Evolutionary conservation across 768 basidiomycete genomes (phyloP), one percentile per base, ranked within the genome.

Genomic region (Coprinopsis marcescibilis): DNA sequence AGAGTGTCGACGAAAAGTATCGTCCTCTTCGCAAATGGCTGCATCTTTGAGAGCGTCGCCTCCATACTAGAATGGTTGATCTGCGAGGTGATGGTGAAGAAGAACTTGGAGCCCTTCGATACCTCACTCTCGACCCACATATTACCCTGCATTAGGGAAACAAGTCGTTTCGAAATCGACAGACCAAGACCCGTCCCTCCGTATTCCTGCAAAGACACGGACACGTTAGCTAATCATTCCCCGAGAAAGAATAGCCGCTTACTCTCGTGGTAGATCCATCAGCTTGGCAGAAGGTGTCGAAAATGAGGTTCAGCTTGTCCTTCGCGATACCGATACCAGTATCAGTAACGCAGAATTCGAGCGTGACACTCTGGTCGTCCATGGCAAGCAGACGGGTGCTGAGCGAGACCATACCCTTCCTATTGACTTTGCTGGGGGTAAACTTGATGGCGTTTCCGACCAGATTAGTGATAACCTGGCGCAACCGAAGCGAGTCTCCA

Each of bases 51-150:
- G 23, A 85, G 69, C 20, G 82, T 85, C 49, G 69, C 72, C 44
- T 93, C 91, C 61, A 87, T 73, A 10, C 83, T 75, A 55, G 80
- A 78, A 46, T 81, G 79, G 54, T 81, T 83, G 57, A 90, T 83
- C 65, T 86, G 85, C 20, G 85, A 91, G 4, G 83, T 84, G 68
- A 94, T 91, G 21, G 92, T 94, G 73, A 98, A 98, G 80, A 88
- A 95, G 78, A 97, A 95, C 65, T 83, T 85, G 69, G 83, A 89
- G 21, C 96, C 96, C 56, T 89, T 86, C 37, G 86, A 77, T 49
- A 95, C 89, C 63, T 95, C 92, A 51, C 85, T 88, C 67, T 96
- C 90, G 17, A 99, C 96, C 96, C 96, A 99, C 76, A 99, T 89
- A 58, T 95, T 90, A 37, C 96, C 96, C 56, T 90, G 83, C 96